A percentile compares a stretch with the other conserved stretches of the same genome.
These are phyloP conservation scores for Paspalum notatum DNA, from an alignment of 176 grass and related monocot species.

Conservation along the genomic window DNA sequence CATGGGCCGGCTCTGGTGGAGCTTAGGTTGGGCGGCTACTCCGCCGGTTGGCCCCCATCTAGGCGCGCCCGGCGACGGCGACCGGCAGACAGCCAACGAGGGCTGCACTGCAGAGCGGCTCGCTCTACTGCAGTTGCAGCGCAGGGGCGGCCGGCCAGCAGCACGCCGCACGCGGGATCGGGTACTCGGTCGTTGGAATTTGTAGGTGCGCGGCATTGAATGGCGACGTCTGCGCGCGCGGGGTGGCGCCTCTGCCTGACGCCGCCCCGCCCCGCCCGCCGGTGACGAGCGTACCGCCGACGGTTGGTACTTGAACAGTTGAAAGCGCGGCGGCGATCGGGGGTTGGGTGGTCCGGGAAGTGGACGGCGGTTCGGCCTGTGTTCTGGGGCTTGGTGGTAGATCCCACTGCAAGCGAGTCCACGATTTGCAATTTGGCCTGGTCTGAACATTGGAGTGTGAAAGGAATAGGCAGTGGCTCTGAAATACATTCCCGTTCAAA, in stretches of 20 bases:
- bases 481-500: too few relatives aligned
- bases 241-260: conserved; percentile 3
- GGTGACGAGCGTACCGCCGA: background rate
- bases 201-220: conserved; percentile 35
- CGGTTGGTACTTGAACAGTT: conserved; percentile 28
- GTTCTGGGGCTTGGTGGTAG: background rate
- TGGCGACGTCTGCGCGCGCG: background rate
- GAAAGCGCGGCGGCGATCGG: conserved; percentile 13
- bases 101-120: conserved; percentile 1
- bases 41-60: conserved; percentile 22
- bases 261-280: background rate
- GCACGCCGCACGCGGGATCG: background rate
- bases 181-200: background rate
- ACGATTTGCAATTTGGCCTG: background rate
- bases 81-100: conserved; percentile 44
- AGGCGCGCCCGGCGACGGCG: background rate
- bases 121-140: background rate
- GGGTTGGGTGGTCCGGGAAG: background rate
- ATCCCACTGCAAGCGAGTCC: background rate
- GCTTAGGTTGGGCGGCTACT: conserved; percentile 35
- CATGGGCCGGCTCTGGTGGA: conserved; percentile 50
- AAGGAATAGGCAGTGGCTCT: too few relatives aligned
- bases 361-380: conserved; percentile 10
- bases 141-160: conserved; percentile 2
- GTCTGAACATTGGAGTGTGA: too few relatives aligned